Conservation (phyloP, 1,284 basidiomycete species). For the Lentinus polychrous region DNA sequence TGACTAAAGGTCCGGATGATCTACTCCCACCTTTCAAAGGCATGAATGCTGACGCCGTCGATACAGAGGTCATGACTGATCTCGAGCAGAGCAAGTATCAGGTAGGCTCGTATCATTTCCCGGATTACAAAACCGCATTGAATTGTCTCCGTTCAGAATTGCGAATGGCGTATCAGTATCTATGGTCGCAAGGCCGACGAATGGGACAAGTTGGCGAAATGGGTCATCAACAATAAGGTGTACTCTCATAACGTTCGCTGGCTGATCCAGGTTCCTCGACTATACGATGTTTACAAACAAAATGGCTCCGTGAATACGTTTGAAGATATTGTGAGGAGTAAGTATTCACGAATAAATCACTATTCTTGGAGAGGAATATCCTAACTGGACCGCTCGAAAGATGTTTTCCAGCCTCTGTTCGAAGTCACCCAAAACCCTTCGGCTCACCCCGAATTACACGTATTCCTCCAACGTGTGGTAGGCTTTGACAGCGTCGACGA, state of each 20-base stretch:
- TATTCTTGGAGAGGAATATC: neutral
- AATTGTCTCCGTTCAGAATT: conserved; percentile 45
- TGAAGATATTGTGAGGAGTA: conserved; percentile 87
- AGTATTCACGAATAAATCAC: conserved; percentile 26
- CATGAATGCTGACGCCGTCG: neutral
- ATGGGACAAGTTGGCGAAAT: conserved; percentile 98
- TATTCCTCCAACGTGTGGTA: conserved; percentile 92
- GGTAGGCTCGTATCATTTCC: conserved; percentile 32
- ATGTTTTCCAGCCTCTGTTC: conserved; percentile 91
- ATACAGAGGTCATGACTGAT: conserved; percentile 89
- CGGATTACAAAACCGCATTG: neutral
- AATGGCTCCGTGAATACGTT: conserved; percentile 84
- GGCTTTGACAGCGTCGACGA: conserved; percentile 99
- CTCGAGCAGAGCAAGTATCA: conserved; percentile 98
- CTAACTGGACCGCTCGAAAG: conserved; percentile 32
- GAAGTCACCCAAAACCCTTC: conserved; percentile 92
- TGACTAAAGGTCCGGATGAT: conserved; percentile 72
- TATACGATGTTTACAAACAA: conserved; percentile 96
- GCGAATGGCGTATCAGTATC: conserved; percentile 95
- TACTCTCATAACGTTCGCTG: conserved; percentile 97
- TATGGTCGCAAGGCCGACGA: conserved; percentile 80
- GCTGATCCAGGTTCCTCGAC: conserved; percentile 93
- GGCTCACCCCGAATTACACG: conserved; percentile 89
- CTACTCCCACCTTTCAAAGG: neutral
- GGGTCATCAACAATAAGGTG: conserved; percentile 92